Conservation (phyloP, 2,329 filamentous ascomycete species). For the Metarhizium robertsii region DNA sequence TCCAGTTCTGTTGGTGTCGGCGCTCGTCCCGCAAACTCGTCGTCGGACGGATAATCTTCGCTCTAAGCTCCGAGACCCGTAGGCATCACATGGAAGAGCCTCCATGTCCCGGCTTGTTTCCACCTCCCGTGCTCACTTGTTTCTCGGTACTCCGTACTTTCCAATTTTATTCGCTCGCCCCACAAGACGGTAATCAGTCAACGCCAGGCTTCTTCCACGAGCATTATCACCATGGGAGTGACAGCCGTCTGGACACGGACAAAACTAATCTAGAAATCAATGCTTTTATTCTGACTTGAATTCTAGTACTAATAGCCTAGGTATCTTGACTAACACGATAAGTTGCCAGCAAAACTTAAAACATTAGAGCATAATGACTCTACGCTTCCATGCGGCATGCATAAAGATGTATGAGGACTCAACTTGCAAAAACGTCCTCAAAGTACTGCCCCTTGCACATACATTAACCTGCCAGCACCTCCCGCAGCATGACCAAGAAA, state of each 20-base stretch:
- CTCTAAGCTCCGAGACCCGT: not conserved
- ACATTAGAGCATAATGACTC: not conserved
- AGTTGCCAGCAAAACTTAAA: not conserved
- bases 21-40: too few species aligned
- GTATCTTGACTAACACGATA: not conserved
- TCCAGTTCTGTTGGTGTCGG: too few species aligned
- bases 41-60: not conserved
- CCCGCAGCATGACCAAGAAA: slow-evolving; percentile 73
- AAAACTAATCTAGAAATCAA: too few species aligned
- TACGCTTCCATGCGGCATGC: not conserved
- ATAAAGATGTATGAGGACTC: not conserved
- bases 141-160: too few species aligned
- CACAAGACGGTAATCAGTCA: too few species aligned
- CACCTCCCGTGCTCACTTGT: too few species aligned
- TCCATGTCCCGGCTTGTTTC: not conserved
- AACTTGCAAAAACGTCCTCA: not conserved
- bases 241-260: too few species aligned
- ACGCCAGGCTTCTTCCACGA: too few species aligned
- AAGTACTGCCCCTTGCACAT: not conserved
- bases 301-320: not conserved
- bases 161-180: too few species aligned
- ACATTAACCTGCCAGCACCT: slow-evolving; percentile 63
- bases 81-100: not conserved
- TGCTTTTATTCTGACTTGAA: not conserved
- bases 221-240: too few species aligned